These are phyloP conservation scores for Apiotrichum mycotoxinovorans DNA, from an alignment of 1,284 basidiomycete species.

Conservation along the genomic window DNA sequence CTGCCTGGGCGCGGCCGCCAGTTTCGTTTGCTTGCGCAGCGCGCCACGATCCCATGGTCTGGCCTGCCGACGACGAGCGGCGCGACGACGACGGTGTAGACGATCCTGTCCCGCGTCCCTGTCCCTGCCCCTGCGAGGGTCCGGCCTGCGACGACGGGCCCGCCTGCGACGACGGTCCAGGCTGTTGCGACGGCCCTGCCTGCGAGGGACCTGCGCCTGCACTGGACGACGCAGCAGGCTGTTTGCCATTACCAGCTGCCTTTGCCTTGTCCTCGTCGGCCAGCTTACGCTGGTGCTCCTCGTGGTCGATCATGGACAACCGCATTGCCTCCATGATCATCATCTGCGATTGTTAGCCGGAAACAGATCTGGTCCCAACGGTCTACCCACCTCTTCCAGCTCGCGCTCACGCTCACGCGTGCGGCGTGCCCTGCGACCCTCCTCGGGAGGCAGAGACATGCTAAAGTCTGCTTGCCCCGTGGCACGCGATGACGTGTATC, in stretches of 20 bases:
- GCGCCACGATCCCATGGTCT: slow-evolving; percentile 20
- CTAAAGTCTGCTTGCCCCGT: slow-evolving; percentile 47
- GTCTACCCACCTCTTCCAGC: slow-evolving; percentile 71
- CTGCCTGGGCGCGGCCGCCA: slow-evolving; percentile 20
- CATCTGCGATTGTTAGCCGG: slow-evolving; percentile 56
- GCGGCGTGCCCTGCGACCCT: slow-evolving; percentile 13
- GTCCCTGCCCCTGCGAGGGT: not conserved
- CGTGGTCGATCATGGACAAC: slow-evolving; percentile 84
- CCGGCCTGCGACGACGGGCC: not conserved
- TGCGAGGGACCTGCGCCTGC: too few relatives aligned
- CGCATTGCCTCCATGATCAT: slow-evolving; percentile 99
- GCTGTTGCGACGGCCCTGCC: not conserved
- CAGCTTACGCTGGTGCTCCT: slow-evolving; percentile 52
- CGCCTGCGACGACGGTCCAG: not conserved
- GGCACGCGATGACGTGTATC: slow-evolving; percentile 63
- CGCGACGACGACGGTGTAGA: slow-evolving; percentile 14
- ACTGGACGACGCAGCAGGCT: not conserved
- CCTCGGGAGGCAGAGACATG: slow-evolving; percentile 33
- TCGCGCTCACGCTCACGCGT: slow-evolving; percentile 60
- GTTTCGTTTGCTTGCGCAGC: slow-evolving; percentile 1
- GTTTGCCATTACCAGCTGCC: not conserved
- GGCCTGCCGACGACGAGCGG: slow-evolving; percentile 17
- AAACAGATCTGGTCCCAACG: too few relatives aligned
- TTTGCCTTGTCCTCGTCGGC: slow-evolving; percentile 24
- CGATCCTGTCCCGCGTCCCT: not conserved